Evolutionary conservation across 192 early-diverging fungal genomes (phyloP), one percentile per base, ranked within the genome.

Genomic region (Geosiphon pyriformis): DNA sequence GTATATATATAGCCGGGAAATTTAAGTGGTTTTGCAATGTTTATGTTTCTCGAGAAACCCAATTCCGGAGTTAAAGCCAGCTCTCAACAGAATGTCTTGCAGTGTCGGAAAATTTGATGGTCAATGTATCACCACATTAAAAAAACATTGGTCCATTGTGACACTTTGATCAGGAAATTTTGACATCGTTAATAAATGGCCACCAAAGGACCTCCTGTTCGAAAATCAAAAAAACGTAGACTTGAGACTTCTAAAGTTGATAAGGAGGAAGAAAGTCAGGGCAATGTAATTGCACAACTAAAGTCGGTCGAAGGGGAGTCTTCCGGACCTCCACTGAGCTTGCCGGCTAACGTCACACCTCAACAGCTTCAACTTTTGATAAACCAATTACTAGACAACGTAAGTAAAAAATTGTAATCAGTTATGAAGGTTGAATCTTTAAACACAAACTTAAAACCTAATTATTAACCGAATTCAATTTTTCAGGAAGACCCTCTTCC

Each of bases 351-450:
- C 65, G 81, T 88, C 7, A 95, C 86, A 23, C 85, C 90, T 26
- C 89, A 94, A 72, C 92, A 94, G 70, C 82, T 98, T 0, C 77
- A 85, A 66, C 71, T 96, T 27, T 77, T 98, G 42, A 77, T 98
- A 67, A 98, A 98, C 83, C 85, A 92, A 73, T 84, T 98, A 17
- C 78, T 98, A 32, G 65, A 85, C 56, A 91, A 88, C 70, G 91
- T 91, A 75, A 72, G 75, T n/a, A n/a, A n/a, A n/a, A n/a, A n/a
- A n/a, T n/a, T n/a, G n/a, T n/a, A n/a, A n/a, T n/a, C n/a, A n/a
- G n/a, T n/a, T n/a, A n/a, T n/a, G n/a, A n/a, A n/a, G n/a, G n/a
- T n/a, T n/a, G n/a, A 50, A 35, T 20, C 23, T 27, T 59, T 65
- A 69, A 31, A 10, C 47, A 32, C 54, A 1, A 31, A 42, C 2